Conservation (phyloP, 306 rosid genomes). For the Fragaria iinumae region DNA sequence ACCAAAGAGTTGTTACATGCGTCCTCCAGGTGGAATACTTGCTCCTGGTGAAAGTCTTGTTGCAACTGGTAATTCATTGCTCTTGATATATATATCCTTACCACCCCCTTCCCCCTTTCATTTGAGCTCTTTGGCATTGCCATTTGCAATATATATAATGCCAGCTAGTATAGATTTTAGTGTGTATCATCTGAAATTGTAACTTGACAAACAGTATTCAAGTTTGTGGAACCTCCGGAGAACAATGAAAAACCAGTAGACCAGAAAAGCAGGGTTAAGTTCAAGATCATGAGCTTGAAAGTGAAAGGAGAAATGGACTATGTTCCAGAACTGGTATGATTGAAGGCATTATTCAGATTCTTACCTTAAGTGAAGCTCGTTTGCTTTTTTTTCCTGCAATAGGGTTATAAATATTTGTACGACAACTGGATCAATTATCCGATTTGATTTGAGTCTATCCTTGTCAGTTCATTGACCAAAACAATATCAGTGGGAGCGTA, state of each 20-base stretch:
- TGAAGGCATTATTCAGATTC: slow-evolving; percentile 13
- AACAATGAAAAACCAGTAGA: slow-evolving; percentile 68
- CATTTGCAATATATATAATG: neutral
- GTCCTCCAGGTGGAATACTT: slow-evolving; percentile 88
- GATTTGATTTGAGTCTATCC: neutral
- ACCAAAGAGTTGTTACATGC: slow-evolving; percentile 94
- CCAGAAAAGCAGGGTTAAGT: slow-evolving; percentile 80
- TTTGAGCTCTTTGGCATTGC: slow-evolving; percentile 2
- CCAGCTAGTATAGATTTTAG: neutral
- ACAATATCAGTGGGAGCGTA: neutral
- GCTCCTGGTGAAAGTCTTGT: slow-evolving; percentile 77
- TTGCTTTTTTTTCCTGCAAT: neutral
- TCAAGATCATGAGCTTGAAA: slow-evolving; percentile 93
- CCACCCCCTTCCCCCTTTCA: neutral
- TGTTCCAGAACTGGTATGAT: slow-evolving; percentile 80
- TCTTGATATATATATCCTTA: slow-evolving; percentile 24
- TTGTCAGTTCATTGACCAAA: neutral
- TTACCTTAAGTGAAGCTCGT: too few relatives aligned
- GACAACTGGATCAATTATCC: slow-evolving; percentile 1
- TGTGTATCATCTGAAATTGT: slow-evolving; percentile 24
- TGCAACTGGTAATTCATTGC: slow-evolving; percentile 63
- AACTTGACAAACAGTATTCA: slow-evolving; percentile 61
- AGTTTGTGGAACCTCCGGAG: slow-evolving; percentile 93
- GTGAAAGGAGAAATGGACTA: slow-evolving; percentile 78
- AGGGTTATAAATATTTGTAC: neutral